Evolutionary conservation across 495 filamentous ascomycete genomes (phyloP).

Genomic region (Talaromyces wortmannii): DNA sequence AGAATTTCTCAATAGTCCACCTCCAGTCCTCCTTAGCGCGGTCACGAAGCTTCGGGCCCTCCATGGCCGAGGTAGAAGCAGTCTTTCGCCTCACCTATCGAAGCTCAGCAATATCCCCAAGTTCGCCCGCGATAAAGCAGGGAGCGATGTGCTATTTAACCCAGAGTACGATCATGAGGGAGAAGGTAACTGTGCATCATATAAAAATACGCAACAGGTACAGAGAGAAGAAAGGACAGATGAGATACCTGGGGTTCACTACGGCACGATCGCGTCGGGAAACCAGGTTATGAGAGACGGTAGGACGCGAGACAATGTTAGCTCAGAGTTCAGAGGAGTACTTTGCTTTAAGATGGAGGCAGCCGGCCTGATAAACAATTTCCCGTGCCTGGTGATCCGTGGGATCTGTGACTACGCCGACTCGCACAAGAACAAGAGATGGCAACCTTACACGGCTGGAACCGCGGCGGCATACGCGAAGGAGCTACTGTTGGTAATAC

Average conservation of each 20-base stretch:
- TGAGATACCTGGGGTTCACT: constrained; percentile 17
- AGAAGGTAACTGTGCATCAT: not conserved
- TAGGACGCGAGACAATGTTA: constrained; percentile 5
- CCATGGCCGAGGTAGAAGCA: not conserved
- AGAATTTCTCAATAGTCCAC: constrained; percentile 8
- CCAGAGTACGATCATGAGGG: not conserved
- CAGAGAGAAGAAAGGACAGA: constrained; percentile 3
- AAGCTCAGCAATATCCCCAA: not conserved
- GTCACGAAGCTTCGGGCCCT: not conserved
- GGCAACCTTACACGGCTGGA: constrained; percentile 31
- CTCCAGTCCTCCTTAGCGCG: constrained; percentile 5
- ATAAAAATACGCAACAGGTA: not conserved
- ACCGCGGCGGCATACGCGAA: constrained; percentile 29
- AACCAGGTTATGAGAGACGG: constrained; percentile 24
- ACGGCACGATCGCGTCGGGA: constrained; percentile 33
- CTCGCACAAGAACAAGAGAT: constrained; percentile 29
- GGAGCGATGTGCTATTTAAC: not conserved
- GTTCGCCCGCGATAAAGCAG: not conserved
- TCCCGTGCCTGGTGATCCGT: constrained; percentile 28
- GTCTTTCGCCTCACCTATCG: no score
- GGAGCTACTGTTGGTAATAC: constrained; percentile 14
- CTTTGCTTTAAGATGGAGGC: constrained; percentile 39
- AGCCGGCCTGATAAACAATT: no score
- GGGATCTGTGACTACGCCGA: constrained; percentile 37
- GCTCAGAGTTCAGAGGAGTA: not conserved